Evolutionary conservation across 1,139 yeast genomes (phyloP).

Genomic region (Taphrina wiesneri): DNA sequence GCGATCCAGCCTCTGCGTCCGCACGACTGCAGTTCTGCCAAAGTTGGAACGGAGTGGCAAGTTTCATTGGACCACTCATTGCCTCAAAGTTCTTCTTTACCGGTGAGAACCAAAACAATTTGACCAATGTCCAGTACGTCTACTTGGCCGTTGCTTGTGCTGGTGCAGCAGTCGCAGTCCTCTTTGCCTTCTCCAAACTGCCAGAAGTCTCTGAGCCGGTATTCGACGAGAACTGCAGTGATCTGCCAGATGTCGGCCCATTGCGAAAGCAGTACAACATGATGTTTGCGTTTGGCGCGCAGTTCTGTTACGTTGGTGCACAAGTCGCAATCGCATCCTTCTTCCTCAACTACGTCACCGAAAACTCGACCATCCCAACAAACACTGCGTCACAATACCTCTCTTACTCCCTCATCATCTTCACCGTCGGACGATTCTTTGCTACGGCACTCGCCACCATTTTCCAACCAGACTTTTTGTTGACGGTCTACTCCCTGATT

Average conservation of each 20-base stretch:
- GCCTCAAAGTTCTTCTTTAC: conserved; percentile 35
- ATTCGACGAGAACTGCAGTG: conserved; percentile 19
- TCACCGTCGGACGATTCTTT: conserved; percentile 35
- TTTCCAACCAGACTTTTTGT: conserved; percentile 29
- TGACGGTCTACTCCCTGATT: conserved; percentile 16
- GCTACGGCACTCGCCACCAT: conserved; percentile 34
- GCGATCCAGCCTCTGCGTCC: conserved; percentile 33
- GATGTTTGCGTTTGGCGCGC: conserved; percentile 33
- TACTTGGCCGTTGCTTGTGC: conserved; percentile 35
- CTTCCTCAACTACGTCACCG: conserved; percentile 33
- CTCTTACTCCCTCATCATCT: conserved; percentile 35
- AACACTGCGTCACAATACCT: conserved; percentile 15
- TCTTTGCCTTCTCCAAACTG: conserved; percentile 25
- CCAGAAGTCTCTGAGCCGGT: conserved; percentile 35
- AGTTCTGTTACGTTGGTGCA: conserved; percentile 36
- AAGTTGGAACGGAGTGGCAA: conserved; percentile 35
- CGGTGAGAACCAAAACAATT: conserved; percentile 14
- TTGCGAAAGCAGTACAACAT: conserved; percentile 33
- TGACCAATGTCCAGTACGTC: conserved; percentile 36
- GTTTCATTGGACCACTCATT: conserved; percentile 35
- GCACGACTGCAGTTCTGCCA: conserved; percentile 35
- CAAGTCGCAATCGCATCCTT: conserved; percentile 35
- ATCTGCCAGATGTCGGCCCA: conserved; percentile 29
- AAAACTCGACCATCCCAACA: conserved; percentile 17
- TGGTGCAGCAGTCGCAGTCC: conserved; percentile 33